Percentiles rank a stretch among this genome's conserved stretches.
phyloP scores from a whole-genome alignment of 2,329 filamentous ascomycete genomes.

The Fusarium beomiforme region DNA sequence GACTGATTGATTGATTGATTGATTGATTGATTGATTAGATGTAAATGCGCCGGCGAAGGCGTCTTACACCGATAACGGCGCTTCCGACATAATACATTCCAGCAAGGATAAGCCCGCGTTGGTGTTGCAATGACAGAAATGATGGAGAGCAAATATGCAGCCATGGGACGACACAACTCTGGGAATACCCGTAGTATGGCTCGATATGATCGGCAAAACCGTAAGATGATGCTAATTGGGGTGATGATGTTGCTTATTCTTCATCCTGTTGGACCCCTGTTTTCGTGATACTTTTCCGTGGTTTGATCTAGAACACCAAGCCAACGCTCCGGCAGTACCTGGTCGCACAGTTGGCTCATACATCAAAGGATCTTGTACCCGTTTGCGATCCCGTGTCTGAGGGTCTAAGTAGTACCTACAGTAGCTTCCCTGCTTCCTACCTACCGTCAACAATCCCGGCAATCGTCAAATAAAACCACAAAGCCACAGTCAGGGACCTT shows the following conservation, averaged over 20 bases:
- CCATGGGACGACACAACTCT: conserved; percentile 35
- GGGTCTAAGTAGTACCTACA: conserved; percentile 14
- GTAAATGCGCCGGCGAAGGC: conserved; percentile 6
- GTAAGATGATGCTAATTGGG: conserved; percentile 10
- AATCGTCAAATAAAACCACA: neutral
- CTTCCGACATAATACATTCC: neutral
- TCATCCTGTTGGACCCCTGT: conserved; percentile 14
- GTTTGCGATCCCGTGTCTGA: neutral
- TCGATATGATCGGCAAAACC: conserved; percentile 22
- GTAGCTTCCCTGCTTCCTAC: conserved; percentile 16
- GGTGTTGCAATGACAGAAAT: conserved; percentile 12
- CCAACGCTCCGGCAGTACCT: conserved; percentile 8
- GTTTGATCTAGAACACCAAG: conserved; percentile 16
- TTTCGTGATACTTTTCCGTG: neutral
- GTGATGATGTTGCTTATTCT: neutral
- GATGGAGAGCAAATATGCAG: conserved; percentile 35
- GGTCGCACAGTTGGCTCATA: conserved; percentile 22
- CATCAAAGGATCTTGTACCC: conserved; percentile 9
- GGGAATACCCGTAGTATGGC: conserved; percentile 27
- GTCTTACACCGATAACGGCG: conserved; percentile 19
- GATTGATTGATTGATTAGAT: neutral
- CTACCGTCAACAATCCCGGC: neutral
- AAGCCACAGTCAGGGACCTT: conserved; percentile 3
- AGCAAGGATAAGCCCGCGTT: conserved; percentile 12
- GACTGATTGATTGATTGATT: neutral